These are phyloP conservation scores for Tetradesmus lagerheimii DNA, from an alignment of 139 green algal genomes.

Conservation along the genomic window DNA sequence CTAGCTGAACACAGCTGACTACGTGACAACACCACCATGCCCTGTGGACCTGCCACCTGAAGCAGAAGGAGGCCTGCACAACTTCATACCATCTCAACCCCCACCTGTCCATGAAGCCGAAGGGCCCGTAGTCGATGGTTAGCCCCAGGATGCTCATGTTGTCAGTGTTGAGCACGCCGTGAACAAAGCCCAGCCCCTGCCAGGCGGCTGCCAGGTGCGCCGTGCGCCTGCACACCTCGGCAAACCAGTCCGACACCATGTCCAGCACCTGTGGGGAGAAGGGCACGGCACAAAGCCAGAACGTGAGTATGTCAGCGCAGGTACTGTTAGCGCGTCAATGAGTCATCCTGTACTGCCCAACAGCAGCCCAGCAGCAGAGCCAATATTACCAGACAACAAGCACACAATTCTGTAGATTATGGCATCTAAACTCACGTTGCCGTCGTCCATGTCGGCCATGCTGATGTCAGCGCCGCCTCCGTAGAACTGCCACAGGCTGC, in stretches of 20 bases:
- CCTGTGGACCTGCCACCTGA: too few species aligned
- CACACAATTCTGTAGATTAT: too few species aligned
- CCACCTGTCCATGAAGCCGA: slow-evolving; percentile 43
- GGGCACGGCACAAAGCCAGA: too few species aligned
- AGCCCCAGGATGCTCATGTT: slow-evolving; percentile 78
- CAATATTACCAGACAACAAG: too few species aligned
- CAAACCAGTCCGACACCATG: slow-evolving; percentile 50
- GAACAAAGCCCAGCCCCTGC: slow-evolving; percentile 69
- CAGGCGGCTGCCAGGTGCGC: slow-evolving; percentile 65
- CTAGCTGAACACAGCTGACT: too few species aligned
- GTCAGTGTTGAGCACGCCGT: slow-evolving; percentile 81
- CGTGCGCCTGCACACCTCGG: slow-evolving; percentile 59
- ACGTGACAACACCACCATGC: too few species aligned
- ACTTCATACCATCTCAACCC: too few species aligned
- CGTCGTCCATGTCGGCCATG: slow-evolving; percentile 1
- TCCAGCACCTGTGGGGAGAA: slow-evolving; percentile 53
- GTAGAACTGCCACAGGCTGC: slow-evolving; percentile 58
- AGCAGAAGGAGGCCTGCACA: too few species aligned
- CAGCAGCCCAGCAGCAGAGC: too few species aligned
- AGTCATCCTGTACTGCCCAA: too few species aligned
- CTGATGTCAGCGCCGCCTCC: not conserved
- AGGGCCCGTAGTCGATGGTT: slow-evolving; percentile 73
- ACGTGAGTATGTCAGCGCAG: too few species aligned
- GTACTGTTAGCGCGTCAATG: too few species aligned
- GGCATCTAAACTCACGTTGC: not conserved